Percentiles rank a stretch among this genome's conserved stretches.
Evolutionary conservation across 108 stramenopile species (phyloP).

Genomic region (Nannochloropsis salina): DNA sequence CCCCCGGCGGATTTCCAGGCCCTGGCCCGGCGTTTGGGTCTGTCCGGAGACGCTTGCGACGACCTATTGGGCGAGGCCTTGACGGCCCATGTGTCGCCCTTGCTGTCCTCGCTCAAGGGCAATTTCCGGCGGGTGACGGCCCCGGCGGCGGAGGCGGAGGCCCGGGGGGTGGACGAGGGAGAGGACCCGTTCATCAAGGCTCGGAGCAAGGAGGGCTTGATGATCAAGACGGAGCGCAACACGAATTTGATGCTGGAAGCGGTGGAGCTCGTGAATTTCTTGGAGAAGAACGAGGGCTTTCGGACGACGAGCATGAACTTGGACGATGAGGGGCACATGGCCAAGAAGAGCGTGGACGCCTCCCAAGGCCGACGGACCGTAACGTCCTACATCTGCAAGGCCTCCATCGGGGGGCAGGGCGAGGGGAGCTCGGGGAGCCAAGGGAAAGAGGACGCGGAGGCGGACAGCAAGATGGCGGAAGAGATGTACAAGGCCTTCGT

Average conservation of each 20-base stretch:
- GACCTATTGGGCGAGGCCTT: not conserved
- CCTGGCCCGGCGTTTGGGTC: not conserved
- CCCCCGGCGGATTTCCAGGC: not conserved
- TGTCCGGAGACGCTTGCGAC: not conserved
- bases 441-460: not conserved
- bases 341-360: not conserved
- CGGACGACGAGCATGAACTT: not conserved
- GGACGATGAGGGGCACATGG: conserved; percentile 1
- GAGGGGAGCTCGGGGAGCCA: not conserved
- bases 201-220: not conserved
- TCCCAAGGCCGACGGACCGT: not conserved
- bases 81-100: not conserved
- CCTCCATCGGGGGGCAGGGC: not conserved
- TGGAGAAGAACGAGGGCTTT: not conserved
- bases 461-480: not conserved
- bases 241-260: not conserved
- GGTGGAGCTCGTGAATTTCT: conserved; percentile 13
- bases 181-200: not conserved
- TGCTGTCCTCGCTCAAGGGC: not conserved
- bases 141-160: not conserved
- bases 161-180: not conserved
- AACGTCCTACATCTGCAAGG: not conserved
- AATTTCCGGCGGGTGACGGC: not conserved
- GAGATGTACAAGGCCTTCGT: conserved; percentile 15
- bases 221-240: not conserved